These are phyloP conservation scores for Serpula lacrymans DNA, from an alignment of 768 basidiomycete species.

Conservation along the genomic window DNA sequence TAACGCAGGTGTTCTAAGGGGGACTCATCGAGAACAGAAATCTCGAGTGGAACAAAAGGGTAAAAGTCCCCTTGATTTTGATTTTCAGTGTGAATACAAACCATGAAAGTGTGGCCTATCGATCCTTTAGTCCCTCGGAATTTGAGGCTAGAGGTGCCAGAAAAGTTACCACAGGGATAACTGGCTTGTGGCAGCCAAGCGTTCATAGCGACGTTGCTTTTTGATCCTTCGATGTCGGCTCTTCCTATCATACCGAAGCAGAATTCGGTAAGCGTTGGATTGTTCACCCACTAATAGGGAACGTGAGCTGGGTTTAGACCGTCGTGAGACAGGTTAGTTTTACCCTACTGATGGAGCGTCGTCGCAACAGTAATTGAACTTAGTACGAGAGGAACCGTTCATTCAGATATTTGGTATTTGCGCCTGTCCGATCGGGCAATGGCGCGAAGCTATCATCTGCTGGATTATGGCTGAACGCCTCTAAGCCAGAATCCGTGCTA, in stretches of 20 bases:
- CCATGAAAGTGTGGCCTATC: conserved; percentile 82
- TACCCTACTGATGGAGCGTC: conserved; percentile 79
- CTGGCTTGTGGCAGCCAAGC: conserved; percentile 81
- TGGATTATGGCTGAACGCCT: conserved; percentile 85
- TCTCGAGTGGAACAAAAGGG: conserved; percentile 75
- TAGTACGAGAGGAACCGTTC: conserved; percentile 82
- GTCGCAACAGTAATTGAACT: conserved; percentile 75
- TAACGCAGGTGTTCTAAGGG: conserved; percentile 80
- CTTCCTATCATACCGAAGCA: conserved; percentile 81
- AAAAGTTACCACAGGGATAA: conserved; percentile 79
- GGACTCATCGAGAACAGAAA: conserved; percentile 79
- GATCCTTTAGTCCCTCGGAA: conserved; percentile 78
- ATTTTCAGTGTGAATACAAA: conserved; percentile 81
- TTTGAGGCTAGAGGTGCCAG: conserved; percentile 80
- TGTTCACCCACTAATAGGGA: conserved; percentile 81
- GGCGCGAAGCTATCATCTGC: conserved; percentile 78
- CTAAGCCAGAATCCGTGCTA: conserved; percentile 81
- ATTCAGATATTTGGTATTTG: conserved; percentile 84
- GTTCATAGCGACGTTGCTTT: conserved; percentile 83
- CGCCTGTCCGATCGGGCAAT: conserved; percentile 75
- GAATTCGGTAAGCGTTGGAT: conserved; percentile 79
- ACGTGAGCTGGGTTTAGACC: conserved; percentile 81
- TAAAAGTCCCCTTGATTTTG: conserved; percentile 79
- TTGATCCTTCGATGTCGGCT: conserved; percentile 82
- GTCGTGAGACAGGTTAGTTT: conserved; percentile 85